Conservation (phyloP, 2,329 filamentous ascomycete genomes). For the Aspergillus sp. region DNA sequence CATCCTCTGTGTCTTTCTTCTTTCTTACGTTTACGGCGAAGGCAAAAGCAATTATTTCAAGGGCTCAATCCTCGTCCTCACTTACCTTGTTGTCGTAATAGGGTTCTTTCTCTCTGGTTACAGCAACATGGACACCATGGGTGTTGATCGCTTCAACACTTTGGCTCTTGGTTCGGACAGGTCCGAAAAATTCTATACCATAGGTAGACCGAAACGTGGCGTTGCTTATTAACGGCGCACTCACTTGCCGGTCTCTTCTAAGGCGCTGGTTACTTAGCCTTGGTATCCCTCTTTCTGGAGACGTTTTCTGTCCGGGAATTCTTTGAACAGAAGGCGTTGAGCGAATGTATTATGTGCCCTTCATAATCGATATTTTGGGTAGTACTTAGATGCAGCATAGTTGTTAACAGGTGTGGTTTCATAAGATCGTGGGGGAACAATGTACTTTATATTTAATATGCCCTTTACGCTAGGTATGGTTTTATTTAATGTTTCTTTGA, state of each 20-base stretch:
- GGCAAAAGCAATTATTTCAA: constrained; percentile 99
- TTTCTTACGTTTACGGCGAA: constrained; percentile 97
- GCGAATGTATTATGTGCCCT: not conserved
- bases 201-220: constrained; percentile 40
- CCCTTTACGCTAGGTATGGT: not conserved
- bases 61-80: constrained; percentile 88
- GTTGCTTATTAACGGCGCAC: constrained; percentile 32
- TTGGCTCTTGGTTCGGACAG: constrained; percentile 39
- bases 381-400: not conserved
- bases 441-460: not conserved
- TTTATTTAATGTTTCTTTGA: not conserved
- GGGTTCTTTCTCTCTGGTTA: constrained; percentile 86
- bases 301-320: not conserved
- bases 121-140: constrained; percentile 52
- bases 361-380: not conserved
- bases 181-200: constrained; percentile 42
- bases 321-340: not conserved
- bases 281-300: not conserved
- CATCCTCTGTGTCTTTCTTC: constrained; percentile 89
- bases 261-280: not conserved
- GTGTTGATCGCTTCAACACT: constrained; percentile 48
- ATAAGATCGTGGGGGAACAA: not conserved
- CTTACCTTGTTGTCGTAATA: constrained; percentile 86
- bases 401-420: not conserved
- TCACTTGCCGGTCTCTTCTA: not conserved